Conservation (phyloP, 1,284 basidiomycete species). For the Laetiporus sulphureus region DNA sequence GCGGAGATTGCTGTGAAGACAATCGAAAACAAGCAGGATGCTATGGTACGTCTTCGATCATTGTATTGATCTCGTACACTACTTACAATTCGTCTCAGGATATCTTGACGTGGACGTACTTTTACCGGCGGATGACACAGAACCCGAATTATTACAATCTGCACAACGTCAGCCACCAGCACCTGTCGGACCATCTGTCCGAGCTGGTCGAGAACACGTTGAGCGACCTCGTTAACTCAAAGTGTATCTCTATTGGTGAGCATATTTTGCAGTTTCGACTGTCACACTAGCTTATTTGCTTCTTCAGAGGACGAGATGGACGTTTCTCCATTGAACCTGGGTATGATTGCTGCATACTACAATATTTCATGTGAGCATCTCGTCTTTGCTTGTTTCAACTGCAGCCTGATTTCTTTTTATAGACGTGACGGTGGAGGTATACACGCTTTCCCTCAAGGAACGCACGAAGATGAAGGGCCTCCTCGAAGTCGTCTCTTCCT, state of each 20-base stretch:
- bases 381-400: not conserved
- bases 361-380: slow-evolving; percentile 71
- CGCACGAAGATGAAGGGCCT: slow-evolving; percentile 97
- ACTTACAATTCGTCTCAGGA: slow-evolving; percentile 43
- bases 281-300: slow-evolving; percentile 9
- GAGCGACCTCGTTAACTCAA: slow-evolving; percentile 86
- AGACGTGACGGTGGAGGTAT: slow-evolving; percentile 96
- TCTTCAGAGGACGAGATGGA: slow-evolving; percentile 87
- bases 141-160: slow-evolving; percentile 95
- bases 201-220: slow-evolving; percentile 94
- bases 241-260: slow-evolving; percentile 90
- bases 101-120: slow-evolving; percentile 92
- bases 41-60: slow-evolving; percentile 66
- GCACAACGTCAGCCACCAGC: slow-evolving; percentile 89
- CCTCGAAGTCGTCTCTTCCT: slow-evolving; percentile 93
- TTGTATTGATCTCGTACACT: not conserved
- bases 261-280: slow-evolving; percentile 4
- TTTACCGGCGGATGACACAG: slow-evolving; percentile 95
- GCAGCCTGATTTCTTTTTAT: slow-evolving; percentile 8
- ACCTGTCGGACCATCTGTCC: slow-evolving; percentile 90
- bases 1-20: slow-evolving; percentile 98
- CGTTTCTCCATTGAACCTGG: slow-evolving; percentile 83
- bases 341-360: slow-evolving; percentile 95
- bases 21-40: slow-evolving; percentile 97
- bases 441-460: slow-evolving; percentile 92